Percentiles rank a stretch among this genome's conserved stretches.
Conservation (phyloP, 2,329 filamentous ascomycete species). For the Exophiala alcalophila region DNA sequence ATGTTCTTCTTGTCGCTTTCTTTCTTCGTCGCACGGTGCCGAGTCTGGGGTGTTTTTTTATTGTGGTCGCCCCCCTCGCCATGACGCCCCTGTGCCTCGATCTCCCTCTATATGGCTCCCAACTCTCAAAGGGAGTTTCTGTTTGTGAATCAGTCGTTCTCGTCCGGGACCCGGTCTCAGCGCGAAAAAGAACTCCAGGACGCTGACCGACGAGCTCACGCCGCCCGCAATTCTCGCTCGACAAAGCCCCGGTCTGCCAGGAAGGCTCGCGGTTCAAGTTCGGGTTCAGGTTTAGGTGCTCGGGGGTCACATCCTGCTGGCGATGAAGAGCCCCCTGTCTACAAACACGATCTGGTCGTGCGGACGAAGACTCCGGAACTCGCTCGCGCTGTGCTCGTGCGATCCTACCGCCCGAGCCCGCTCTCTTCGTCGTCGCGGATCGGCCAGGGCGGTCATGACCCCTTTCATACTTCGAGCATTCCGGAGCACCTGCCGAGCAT, state of each 20-base stretch:
- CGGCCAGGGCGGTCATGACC: constrained; percentile 3
- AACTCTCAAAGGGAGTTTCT: constrained; percentile 5
- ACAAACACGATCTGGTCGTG: background rate
- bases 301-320: too few species aligned
- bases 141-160: constrained; percentile 8
- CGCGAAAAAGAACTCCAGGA: constrained; percentile 13
- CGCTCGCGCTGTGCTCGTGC: background rate
- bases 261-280: too few species aligned
- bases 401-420: background rate
- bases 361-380: background rate
- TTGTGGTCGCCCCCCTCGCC: background rate
- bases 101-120: constrained; percentile 2
- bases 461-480: constrained; percentile 3
- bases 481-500: constrained; percentile 3
- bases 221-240: constrained; percentile 5
- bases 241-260: too few species aligned
- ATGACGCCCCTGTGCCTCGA: background rate
- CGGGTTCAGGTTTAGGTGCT: too few species aligned
- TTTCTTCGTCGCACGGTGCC: too few species aligned
- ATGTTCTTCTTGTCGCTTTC: too few species aligned
- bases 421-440: background rate
- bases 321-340: background rate
- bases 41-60: too few species aligned
- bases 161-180: constrained; percentile 8
- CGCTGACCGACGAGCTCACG: constrained; percentile 9